These are phyloP conservation scores for Psilocybe subaeruginosa DNA, from an alignment of 768 basidiomycete species.

Conservation along the genomic window DNA sequence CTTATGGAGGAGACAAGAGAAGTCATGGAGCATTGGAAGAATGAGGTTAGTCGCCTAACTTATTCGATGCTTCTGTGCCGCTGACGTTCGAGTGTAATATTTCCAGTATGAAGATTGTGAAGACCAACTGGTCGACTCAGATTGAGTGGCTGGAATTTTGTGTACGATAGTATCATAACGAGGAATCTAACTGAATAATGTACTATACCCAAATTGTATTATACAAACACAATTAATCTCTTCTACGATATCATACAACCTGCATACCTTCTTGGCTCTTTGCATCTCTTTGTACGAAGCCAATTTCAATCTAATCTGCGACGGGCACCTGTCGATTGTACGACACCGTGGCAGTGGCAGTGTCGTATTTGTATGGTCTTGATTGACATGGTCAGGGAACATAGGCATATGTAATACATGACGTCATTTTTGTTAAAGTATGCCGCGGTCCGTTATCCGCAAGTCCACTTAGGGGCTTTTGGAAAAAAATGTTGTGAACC, in stretches of 20 bases:
- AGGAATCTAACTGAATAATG: background rate
- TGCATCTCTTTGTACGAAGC: background rate
- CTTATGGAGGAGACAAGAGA: slow-evolving; percentile 40
- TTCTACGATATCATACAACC: background rate
- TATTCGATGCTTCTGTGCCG: background rate
- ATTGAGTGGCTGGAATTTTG: slow-evolving; percentile 9
- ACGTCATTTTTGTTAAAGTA: background rate
- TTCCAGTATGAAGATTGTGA: slow-evolving; percentile 29
- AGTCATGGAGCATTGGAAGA: slow-evolving; percentile 43
- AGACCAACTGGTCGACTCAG: slow-evolving; percentile 28
- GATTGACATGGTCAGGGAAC: background rate
- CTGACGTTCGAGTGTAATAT: background rate
- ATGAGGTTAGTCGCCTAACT: slow-evolving; percentile 30
- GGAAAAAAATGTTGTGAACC: no score
- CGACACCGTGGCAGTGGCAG: background rate
- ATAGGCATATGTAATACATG: background rate
- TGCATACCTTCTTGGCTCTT: no score
- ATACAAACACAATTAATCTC: background rate
- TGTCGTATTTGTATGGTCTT: background rate
- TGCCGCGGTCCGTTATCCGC: no score
- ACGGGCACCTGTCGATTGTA: background rate
- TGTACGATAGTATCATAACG: background rate
- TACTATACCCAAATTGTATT: background rate
- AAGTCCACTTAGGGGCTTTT: no score
- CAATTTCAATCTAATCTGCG: background rate